These are phyloP conservation scores for Nepenthes gracilis DNA, from an alignment of 148 eudicot species.

Conservation along the genomic window DNA sequence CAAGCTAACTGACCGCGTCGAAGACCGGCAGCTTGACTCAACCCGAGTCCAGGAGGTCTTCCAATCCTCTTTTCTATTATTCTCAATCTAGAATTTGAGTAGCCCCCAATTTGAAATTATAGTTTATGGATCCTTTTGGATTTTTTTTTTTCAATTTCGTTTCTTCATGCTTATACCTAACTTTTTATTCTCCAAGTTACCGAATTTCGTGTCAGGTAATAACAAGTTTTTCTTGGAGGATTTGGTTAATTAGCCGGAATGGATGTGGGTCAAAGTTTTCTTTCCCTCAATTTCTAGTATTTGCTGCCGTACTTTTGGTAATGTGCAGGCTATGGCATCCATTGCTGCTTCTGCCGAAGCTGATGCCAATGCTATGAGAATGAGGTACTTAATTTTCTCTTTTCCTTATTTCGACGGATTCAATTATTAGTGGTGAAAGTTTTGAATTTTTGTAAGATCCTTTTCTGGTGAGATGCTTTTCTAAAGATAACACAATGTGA, in stretches of 20 bases:
- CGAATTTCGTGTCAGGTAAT: too few relatives aligned
- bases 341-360: slow-evolving; percentile 88
- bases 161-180: not conserved
- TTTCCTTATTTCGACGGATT: too few relatives aligned
- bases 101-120: not conserved
- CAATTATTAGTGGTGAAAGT: too few relatives aligned
- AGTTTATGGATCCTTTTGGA: not conserved
- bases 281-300: not conserved
- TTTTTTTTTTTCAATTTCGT: not conserved
- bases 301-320: not conserved
- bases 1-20: slow-evolving; percentile 92
- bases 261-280: too few relatives aligned
- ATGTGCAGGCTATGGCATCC: slow-evolving; percentile 80
- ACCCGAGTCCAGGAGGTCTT: slow-evolving; percentile 80
- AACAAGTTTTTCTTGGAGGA: too few relatives aligned
- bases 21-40: slow-evolving; percentile 95
- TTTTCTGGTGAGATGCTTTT: too few relatives aligned
- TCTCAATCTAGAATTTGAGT: too few relatives aligned
- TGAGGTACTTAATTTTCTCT: slow-evolving; percentile 31
- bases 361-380: slow-evolving; percentile 70
- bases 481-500: too few relatives aligned
- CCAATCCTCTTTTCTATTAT: not conserved
- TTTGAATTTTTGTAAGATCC: too few relatives aligned
- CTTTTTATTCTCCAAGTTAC: too few relatives aligned
- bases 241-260: too few relatives aligned